These are phyloP conservation scores for Apophysomyces trapeziformis DNA, from an alignment of 371 early-diverging fungal species.

Conservation along the genomic window DNA sequence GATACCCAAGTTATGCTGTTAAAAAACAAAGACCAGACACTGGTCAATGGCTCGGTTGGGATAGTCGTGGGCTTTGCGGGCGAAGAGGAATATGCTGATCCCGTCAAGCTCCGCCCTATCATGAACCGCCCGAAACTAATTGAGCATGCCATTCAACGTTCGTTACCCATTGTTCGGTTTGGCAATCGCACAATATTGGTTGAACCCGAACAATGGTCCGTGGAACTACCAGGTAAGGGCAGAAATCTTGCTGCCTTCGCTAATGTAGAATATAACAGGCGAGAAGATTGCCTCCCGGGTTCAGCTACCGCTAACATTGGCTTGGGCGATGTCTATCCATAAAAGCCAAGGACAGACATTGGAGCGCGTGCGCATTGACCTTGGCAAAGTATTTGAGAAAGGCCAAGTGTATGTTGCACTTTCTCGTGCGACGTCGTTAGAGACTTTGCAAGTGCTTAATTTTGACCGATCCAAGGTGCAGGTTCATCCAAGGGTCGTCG, in stretches of 20 bases:
- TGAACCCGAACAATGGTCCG: conserved; percentile 60
- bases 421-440: conserved; percentile 70
- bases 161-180: conserved; percentile 68
- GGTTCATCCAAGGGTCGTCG: conserved; percentile 71
- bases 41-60: conserved; percentile 91
- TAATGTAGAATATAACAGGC: conserved; percentile 19
- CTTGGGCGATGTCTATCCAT: conserved; percentile 81
- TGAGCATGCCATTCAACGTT: neutral
- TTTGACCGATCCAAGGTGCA: conserved; percentile 70
- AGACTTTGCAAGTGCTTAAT: conserved; percentile 75
- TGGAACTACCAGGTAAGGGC: conserved; percentile 58
- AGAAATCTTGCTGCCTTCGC: neutral
- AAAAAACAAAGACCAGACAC: conserved; percentile 67
- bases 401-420: conserved; percentile 94
- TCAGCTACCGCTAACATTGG: conserved; percentile 72
- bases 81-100: conserved; percentile 26
- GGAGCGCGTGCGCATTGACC: conserved; percentile 78
- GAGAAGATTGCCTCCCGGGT: conserved; percentile 25
- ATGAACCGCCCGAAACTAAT: neutral
- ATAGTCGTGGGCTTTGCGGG: conserved; percentile 63
- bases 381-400: conserved; percentile 77
- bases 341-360: conserved; percentile 93
- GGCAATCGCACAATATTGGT: conserved; percentile 32
- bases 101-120: neutral
- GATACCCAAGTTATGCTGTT: conserved; percentile 90